phyloP scores from a whole-genome alignment of 2,329 filamentous ascomycete genomes.

The Talaromyces islandicus region DNA sequence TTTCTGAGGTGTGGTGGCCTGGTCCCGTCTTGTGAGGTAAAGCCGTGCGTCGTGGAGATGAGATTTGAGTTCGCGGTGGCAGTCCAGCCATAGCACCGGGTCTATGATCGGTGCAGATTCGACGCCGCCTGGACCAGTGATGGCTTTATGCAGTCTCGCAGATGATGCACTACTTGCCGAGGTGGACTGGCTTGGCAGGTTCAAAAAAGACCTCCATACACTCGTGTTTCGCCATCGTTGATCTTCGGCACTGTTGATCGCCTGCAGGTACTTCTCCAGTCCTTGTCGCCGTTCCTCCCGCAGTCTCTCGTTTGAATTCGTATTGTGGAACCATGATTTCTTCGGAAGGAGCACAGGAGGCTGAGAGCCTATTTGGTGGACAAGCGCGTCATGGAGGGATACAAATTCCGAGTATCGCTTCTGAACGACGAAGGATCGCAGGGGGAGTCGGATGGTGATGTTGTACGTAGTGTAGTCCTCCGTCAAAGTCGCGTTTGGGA shows the following conservation, averaged over 20 bases:
- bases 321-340: conserved; percentile 57
- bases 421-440: conserved; percentile 52
- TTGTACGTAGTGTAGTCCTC: conserved; percentile 54
- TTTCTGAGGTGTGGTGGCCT: conserved; percentile 51
- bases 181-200: conserved; percentile 42
- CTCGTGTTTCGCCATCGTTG: conserved; percentile 52
- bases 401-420: conserved; percentile 63
- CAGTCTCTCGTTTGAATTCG: conserved; percentile 49
- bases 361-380: conserved; percentile 43
- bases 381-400: conserved; percentile 48
- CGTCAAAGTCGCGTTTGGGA: conserved; percentile 46
- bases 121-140: conserved; percentile 32
- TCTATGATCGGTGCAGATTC: conserved; percentile 38
- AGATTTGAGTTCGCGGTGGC: conserved; percentile 53
- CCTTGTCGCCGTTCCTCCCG: conserved; percentile 52
- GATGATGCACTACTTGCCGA: conserved; percentile 28
- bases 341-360: conserved; percentile 51
- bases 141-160: conserved; percentile 35
- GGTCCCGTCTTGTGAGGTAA: conserved; percentile 55
- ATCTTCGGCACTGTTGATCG: conserved; percentile 52
- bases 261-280: conserved; percentile 53
- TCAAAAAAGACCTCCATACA: conserved; percentile 55
- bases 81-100: conserved; percentile 58
- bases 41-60: conserved; percentile 56
- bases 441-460: conserved; percentile 55